Evolutionary conservation across 192 early-diverging fungal genomes (phyloP).

Genomic region (Linnemannia zychae): DNA sequence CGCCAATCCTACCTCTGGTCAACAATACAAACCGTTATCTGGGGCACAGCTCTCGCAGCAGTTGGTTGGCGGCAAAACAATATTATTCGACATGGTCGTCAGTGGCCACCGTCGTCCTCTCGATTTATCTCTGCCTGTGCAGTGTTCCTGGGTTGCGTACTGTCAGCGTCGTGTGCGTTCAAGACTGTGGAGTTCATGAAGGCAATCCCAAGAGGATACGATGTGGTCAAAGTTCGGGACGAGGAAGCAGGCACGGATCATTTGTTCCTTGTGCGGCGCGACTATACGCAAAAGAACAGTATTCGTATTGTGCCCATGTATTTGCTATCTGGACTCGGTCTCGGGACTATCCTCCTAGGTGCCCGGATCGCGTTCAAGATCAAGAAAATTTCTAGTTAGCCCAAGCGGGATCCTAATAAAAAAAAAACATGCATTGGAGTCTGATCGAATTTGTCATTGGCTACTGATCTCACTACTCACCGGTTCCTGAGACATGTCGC

Average conservation of each 20-base stretch:
- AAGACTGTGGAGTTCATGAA: slow-evolving; percentile 37
- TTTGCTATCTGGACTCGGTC: slow-evolving; percentile 41
- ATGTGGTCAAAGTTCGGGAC: slow-evolving; percentile 33
- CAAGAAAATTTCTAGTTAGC: slow-evolving; percentile 1
- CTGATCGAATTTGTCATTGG: neutral
- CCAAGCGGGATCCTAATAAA: slow-evolving; percentile 4
- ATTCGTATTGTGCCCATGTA: slow-evolving; percentile 41
- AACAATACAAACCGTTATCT: slow-evolving; percentile 30
- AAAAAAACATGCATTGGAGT: neutral
- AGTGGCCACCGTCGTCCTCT: slow-evolving; percentile 32
- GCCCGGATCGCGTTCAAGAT: slow-evolving; percentile 49
- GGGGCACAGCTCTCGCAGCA: slow-evolving; percentile 19
- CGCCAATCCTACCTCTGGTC: slow-evolving; percentile 34
- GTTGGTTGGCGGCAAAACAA: slow-evolving; percentile 24
- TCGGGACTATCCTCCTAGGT: slow-evolving; percentile 43
- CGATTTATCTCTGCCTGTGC: slow-evolving; percentile 18
- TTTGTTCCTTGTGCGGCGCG: slow-evolving; percentile 42
- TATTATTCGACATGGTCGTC: slow-evolving; percentile 17
- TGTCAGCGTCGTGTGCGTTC: slow-evolving; percentile 22
- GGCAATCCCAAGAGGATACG: slow-evolving; percentile 43
- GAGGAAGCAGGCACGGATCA: slow-evolving; percentile 19
- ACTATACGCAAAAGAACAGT: slow-evolving; percentile 21
- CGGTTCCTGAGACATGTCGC: neutral
- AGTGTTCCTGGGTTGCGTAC: slow-evolving; percentile 11
- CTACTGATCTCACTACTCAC: neutral